Evolutionary conservation across 768 basidiomycete species (phyloP).

Genomic region (Lentinula sp.): DNA sequence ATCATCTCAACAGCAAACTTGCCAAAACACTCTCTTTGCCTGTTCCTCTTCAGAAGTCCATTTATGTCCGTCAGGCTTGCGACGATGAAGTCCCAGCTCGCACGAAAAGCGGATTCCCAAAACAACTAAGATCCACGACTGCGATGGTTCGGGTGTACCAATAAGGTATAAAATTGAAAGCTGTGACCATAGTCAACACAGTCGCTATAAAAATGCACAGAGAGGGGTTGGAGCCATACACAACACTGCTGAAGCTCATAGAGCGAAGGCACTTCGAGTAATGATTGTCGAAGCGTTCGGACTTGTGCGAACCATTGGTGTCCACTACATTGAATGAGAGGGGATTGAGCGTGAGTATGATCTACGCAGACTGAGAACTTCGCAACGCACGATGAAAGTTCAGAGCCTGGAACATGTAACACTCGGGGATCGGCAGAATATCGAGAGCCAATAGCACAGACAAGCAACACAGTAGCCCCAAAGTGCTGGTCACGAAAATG

Average conservation of each 20-base stretch:
- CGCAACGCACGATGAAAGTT: constrained; percentile 15
- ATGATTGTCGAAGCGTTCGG: constrained; percentile 21
- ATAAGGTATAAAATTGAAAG: constrained; percentile 24
- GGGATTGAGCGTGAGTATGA: not conserved
- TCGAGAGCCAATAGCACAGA: constrained; percentile 43
- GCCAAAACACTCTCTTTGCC: constrained; percentile 38
- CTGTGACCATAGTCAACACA: constrained; percentile 11
- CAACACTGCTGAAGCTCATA: constrained; percentile 33
- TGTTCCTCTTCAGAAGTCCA: constrained; percentile 35
- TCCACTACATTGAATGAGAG: constrained; percentile 15
- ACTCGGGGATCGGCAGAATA: constrained; percentile 39
- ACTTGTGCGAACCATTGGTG: constrained; percentile 39
- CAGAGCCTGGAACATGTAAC: constrained; percentile 14
- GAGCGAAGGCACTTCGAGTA: constrained; percentile 24
- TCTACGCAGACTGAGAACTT: not conserved
- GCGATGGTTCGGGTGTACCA: constrained; percentile 29
- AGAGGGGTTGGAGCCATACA: constrained; percentile 16
- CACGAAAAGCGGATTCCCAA: constrained; percentile 37
- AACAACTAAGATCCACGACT: constrained; percentile 39
- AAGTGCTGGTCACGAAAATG: constrained; percentile 34
- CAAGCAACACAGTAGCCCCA: constrained; percentile 32
- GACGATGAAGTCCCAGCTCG: constrained; percentile 45
- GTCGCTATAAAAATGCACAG: not conserved
- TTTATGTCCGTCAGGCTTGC: constrained; percentile 15
- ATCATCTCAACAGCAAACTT: not conserved